phyloP scores from a whole-genome alignment of 2,329 filamentous ascomycete species.

The Neonectria hederae region DNA sequence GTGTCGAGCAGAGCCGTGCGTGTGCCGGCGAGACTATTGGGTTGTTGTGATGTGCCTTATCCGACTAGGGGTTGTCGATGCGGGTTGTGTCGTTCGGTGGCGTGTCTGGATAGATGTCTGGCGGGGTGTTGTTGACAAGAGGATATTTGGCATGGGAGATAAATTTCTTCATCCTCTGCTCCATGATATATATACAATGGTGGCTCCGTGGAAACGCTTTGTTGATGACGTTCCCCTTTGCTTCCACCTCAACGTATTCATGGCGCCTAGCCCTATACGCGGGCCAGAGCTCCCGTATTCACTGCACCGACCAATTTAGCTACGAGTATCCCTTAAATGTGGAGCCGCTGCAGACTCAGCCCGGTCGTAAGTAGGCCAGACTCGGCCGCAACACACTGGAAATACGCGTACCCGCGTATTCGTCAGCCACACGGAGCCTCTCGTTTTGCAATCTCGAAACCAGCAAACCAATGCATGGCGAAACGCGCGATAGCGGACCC shows the following conservation, averaged over 20 bases:
- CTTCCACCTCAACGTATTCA: neutral
- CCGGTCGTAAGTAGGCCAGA: neutral
- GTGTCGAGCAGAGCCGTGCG: neutral
- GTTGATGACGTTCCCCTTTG: conserved; percentile 5
- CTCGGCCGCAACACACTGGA: neutral
- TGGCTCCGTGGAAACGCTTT: neutral
- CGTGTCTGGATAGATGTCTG: neutral
- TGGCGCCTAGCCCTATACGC: conserved; percentile 7
- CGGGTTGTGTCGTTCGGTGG: neutral
- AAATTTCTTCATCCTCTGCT: neutral
- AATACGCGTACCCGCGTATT: conserved; percentile 12
- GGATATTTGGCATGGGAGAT: neutral
- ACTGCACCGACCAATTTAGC: neutral
- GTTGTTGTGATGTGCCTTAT: neutral
- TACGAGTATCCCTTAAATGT: neutral
- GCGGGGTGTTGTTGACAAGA: neutral
- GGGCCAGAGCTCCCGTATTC: conserved; percentile 8
- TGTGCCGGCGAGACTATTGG: neutral
- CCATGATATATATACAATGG: conserved; percentile 14
- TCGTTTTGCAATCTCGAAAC: neutral
- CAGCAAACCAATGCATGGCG: conserved; percentile 6
- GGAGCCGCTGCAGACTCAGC: neutral
- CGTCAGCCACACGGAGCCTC: neutral
- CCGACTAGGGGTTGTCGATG: neutral
- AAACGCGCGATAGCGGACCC: neutral